Base-by-base conservation (phyloP, 176 grass and related monocot species). In the Microstegium vimineum region DNA sequence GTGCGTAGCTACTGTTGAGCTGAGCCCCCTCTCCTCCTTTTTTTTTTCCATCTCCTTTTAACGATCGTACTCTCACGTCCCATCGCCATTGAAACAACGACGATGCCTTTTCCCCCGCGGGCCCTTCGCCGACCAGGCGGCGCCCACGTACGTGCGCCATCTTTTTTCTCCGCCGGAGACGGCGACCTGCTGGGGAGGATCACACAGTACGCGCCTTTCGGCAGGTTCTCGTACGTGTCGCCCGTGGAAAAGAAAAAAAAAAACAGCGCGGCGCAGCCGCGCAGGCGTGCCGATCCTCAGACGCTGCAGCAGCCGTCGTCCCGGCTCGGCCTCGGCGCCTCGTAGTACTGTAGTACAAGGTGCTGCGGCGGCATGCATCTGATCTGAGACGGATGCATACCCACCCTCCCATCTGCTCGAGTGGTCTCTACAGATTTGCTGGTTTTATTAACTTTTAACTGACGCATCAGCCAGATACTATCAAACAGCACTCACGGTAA, bases 61-160 rank as follows among this genome's bases (percentile, higher is more conserved):
- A 8, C 68, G 41, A 72, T 69, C n/a, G 46, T 77, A 69, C 31
- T 80, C 84, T 57, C 45, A 35, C 69, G 84, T 81, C 69, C 77
- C 77, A 67, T 86, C 68, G 28, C 77, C 69, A 56, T 23, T 56
- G 76, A 54, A 23, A 66, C 59, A 60, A 66, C 31, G 71, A n/a
- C n/a, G n/a, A 5, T 34, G 33, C 43, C 76, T 40, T 41, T 54
- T 1, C n/a, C n/a, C n/a, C n/a, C n/a, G n/a, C n/a, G n/a, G n/a
- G n/a, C n/a, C 57, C 14, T 1, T 4, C 31, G 27, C 56, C 32
- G 51, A 61, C 65, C 51, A 35, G 63, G n/a, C n/a, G n/a, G n/a
- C n/a, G n/a, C n/a, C n/a, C n/a, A n/a, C n/a, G 60, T 65, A 60
- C 64, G 75, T 16, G 51, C 51, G 73, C 46, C 14, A 17, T 32